Evolutionary conservation across 2,329 filamentous ascomycete species (phyloP).

Genomic region (Corynespora cassiicola): DNA sequence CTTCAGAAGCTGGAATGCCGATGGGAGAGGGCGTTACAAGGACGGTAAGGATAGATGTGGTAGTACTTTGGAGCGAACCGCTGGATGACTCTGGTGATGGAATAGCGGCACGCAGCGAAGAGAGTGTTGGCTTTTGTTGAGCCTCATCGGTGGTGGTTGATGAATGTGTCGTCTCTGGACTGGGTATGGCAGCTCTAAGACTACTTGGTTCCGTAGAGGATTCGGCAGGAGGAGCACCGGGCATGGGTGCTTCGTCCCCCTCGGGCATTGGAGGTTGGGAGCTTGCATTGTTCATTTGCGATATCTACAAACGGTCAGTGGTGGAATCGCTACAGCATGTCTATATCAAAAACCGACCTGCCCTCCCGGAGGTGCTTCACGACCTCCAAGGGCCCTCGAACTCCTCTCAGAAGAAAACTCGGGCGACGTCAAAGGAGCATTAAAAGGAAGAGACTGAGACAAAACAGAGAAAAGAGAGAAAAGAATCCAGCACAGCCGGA

Average conservation of each 20-base stretch:
- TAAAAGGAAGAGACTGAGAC: conserved; percentile 8
- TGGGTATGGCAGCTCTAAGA: conserved; percentile 1
- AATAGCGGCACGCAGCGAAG: neutral
- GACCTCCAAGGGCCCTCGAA: conserved; percentile 4
- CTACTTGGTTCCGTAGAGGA: neutral
- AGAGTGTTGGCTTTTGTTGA: neutral
- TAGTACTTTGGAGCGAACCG: neutral
- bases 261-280: neutral
- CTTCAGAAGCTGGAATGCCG: neutral
- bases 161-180: neutral
- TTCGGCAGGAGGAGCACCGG: neutral
- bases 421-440: neutral
- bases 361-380: neutral
- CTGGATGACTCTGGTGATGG: conserved; percentile 1
- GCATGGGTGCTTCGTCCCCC: neutral
- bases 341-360: conserved; percentile 1
- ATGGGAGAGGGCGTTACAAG: conserved; percentile 5
- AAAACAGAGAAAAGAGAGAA: conserved; percentile 13
- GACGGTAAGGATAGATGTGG: conserved; percentile 5
- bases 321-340: neutral
- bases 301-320: no score
- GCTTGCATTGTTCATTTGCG: no score
- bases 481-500: conserved; percentile 29
- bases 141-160: neutral
- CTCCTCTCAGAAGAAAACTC: neutral